phyloP scores from a whole-genome alignment of 306 rosid species.

The Inga leiocalycina region DNA sequence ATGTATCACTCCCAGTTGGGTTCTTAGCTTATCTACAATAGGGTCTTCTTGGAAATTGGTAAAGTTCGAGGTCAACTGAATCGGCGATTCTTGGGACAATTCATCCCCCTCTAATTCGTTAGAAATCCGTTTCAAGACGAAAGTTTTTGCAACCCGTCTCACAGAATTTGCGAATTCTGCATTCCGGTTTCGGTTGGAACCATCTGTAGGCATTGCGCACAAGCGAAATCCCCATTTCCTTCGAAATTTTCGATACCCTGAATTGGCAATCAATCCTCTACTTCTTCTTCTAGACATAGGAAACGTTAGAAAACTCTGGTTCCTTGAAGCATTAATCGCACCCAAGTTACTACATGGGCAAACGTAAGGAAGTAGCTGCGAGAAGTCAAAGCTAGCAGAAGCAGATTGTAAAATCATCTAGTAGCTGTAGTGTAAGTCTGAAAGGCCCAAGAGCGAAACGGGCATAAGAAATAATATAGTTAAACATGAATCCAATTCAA shows the following conservation, averaged over 20 bases:
- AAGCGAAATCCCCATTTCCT: constrained; percentile 45
- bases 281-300: constrained; percentile 45
- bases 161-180: constrained; percentile 47
- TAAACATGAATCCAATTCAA: constrained; percentile 46
- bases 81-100: constrained; percentile 40
- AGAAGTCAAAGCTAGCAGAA: constrained; percentile 50
- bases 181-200: constrained; percentile 34
- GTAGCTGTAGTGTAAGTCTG: constrained; percentile 8
- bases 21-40: constrained; percentile 84
- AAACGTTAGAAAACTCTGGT: constrained; percentile 4
- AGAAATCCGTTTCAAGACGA: constrained; percentile 55
- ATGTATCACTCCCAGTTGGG: constrained; percentile 93
- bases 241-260: constrained; percentile 39
- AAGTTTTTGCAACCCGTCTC: constrained; percentile 44
- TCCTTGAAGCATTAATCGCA: not conserved
- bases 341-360: constrained; percentile 56
- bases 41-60: constrained; percentile 81
- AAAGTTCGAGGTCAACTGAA: constrained; percentile 65
- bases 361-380: constrained; percentile 35
- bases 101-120: constrained; percentile 49
- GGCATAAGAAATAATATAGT: constrained; percentile 4
- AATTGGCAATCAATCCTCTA: constrained; percentile 38
- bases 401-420: constrained; percentile 66
- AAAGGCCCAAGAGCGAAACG: constrained; percentile 33
- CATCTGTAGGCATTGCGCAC: constrained; percentile 50